Evolutionary conservation across 352 stramenopile species (phyloP).

Genomic region (Globisporangium canariense): DNA sequence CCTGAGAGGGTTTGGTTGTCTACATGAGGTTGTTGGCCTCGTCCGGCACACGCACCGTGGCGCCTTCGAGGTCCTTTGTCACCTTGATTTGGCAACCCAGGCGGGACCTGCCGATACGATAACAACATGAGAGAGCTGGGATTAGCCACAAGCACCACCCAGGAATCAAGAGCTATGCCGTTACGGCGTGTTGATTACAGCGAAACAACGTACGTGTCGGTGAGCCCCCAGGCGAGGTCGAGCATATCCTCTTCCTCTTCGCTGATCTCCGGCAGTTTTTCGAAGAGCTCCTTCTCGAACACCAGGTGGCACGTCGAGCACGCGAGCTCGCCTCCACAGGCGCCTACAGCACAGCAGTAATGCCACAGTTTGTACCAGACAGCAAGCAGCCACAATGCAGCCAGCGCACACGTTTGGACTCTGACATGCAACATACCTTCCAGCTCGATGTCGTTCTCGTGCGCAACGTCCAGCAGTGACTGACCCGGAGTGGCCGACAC

Average conservation of each 20-base stretch:
- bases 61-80: conserved; percentile 81
- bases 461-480: conserved; percentile 87
- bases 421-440: conserved; percentile 39
- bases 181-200: too few species aligned
- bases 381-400: background rate
- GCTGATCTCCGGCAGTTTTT: conserved; percentile 81
- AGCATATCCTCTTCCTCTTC: conserved; percentile 97
- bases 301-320: conserved; percentile 94
- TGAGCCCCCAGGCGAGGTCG: conserved; percentile 92
- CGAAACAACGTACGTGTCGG: conserved; percentile 72
- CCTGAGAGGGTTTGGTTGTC: conserved; percentile 10
- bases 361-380: background rate
- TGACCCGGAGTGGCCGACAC: conserved; percentile 77
- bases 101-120: conserved; percentile 37
- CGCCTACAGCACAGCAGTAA: conserved; percentile 31
- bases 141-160: background rate
- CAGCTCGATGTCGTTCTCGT: conserved; percentile 93
- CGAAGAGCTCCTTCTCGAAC: conserved; percentile 88
- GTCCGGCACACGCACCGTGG: conserved; percentile 85
- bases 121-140: background rate
- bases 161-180: too few species aligned
- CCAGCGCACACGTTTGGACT: background rate
- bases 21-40: conserved; percentile 90
- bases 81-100: conserved; percentile 91
- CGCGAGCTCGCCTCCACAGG: conserved; percentile 90